Base-by-base conservation (phyloP, 345 rosid species). In the Eucalyptus fibrosa region DNA sequence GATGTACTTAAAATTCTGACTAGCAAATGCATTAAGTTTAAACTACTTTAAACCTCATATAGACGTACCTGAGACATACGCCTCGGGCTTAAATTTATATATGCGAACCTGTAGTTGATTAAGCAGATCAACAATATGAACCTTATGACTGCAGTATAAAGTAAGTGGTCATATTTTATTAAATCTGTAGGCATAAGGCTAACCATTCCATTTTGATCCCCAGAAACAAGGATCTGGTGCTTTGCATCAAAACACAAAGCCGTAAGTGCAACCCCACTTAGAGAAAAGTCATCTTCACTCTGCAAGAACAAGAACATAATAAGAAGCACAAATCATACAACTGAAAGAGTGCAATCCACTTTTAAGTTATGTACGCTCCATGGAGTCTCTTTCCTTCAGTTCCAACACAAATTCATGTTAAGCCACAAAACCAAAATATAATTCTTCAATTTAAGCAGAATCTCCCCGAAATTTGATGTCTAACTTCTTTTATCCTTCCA, bases 201-300 rank as follows among this genome's bases (percentile, higher is more conserved):
- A 89, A 96, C 98, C 96, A 81, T 93, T 94, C 99, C 99, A 90
- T 87, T 93, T 65, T 95, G 95, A 92, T 97, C 99, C 87, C 99
- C 99, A 59, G 98, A 94, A 87, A 94, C 91, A 92, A 97, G 97
- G 89, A 94, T 88, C 87, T 92, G 94, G 65, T 95, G 65, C 89
- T 91, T 90, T 34, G 92, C 92, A 90, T 95, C 97, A 90, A 93
- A 97, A 92, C 91, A 91, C 87, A 97, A 92, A 72, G 97, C 94
- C 19, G 98, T 95, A 86, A 97, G 59, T 18, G 98, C 92, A 50
- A 90, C 87, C 87, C 98, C 96, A 56, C 97, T 95, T 89, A 92
- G 89, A 90, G 98, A 93, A 87, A 87, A 87, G 90, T 95, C 96
- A 86, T 94, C 97, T 92, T 95, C 98, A 91, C 92, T 93, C 99